Conservation (phyloP, 2,329 filamentous ascomycete species). For the Pestalotiopsis sp. region DNA sequence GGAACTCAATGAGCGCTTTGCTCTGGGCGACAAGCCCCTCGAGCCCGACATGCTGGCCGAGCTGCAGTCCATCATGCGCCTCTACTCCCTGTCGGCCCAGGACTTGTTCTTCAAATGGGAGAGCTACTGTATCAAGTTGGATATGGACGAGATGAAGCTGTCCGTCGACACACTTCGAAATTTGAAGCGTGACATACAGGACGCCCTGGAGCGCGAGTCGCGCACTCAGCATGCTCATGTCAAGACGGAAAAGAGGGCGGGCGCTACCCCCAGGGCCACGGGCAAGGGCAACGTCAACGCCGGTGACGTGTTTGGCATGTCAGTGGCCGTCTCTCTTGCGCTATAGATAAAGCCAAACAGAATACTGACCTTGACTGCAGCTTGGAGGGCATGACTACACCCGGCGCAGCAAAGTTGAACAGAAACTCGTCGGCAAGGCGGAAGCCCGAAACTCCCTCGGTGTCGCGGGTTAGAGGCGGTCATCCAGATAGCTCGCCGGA, state of each 20-base stretch:
- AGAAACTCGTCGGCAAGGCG: conserved; percentile 37
- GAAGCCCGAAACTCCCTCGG: conserved; percentile 47
- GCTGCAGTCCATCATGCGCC: conserved; percentile 80
- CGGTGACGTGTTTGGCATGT: conserved; percentile 84
- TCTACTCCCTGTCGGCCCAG: conserved; percentile 79
- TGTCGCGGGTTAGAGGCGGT: conserved; percentile 47
- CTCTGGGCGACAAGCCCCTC: conserved; percentile 58
- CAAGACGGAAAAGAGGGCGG: conserved; percentile 64
- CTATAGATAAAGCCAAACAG: neutral
- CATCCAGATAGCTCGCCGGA: conserved; percentile 47
- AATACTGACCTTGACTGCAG: conserved; percentile 33
- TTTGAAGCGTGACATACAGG: conserved; percentile 87
- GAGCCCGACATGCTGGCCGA: conserved; percentile 79
- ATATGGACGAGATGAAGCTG: conserved; percentile 73
- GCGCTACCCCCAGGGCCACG: conserved; percentile 64
- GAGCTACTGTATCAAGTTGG: conserved; percentile 95
- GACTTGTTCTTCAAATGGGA: conserved; percentile 99
- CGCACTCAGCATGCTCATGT: conserved; percentile 63
- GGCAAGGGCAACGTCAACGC: conserved; percentile 43
- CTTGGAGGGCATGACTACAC: conserved; percentile 70
- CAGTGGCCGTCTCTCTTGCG: conserved; percentile 27
- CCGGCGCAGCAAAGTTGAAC: conserved; percentile 47
- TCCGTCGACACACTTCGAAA: conserved; percentile 72
- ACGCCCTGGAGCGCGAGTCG: conserved; percentile 77
- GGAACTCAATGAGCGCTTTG: conserved; percentile 56